Base-by-base conservation (phyloP, 345 rosid species). In the Salix purpurea region DNA sequence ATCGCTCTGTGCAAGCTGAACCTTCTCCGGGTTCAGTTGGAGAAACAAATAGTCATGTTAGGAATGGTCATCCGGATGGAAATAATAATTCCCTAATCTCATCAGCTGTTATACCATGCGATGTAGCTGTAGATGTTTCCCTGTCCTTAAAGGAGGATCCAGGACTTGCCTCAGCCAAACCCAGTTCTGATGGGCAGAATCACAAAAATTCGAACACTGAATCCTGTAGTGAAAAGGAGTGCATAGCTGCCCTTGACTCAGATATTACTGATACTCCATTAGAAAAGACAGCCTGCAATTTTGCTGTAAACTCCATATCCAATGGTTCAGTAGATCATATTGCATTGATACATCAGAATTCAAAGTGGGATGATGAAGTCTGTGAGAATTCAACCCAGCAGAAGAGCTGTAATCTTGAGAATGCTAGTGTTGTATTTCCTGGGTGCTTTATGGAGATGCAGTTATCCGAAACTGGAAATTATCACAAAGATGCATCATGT, bases 331-430 rank as follows among this genome's bases (percentile, higher is more conserved):
- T 58, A 26, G 80, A 76, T 82, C 76, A 46, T 76, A 60, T 74
- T 71, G 76, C 83, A 30, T 26, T 72, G 54, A 82, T 76, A 76
- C 85, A 77, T 74, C 79, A 81, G 62, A 75, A 61, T 32, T 75
- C 82, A 64, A 83, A 83, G 73, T 79, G 48, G 71, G 70, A 77
- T 80, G 83, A 69, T 74, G 87, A 81, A 78, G 62, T 40, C 72
- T 86, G 84, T 44, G 84, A 83, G 74, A 85, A 78, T 82, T 84
- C 88, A 56, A 77, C 83, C 42, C 69, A 73, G 40, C 87, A 76
- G 75, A 83, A 83, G 68, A 72, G 77, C 76, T 77, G 77, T 36
- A 70, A 72, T 69, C 82, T 78, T n/a, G 84, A 83, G 75, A 81
- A 77, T 80, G 69, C 82, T 71, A 83, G 73, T 64, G 77, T 48